A percentile compares a stretch with the other conserved stretches of the same genome.
Evolutionary conservation across 2,329 filamentous ascomycete species (phyloP).

Genomic region (Aspergillus ruber): DNA sequence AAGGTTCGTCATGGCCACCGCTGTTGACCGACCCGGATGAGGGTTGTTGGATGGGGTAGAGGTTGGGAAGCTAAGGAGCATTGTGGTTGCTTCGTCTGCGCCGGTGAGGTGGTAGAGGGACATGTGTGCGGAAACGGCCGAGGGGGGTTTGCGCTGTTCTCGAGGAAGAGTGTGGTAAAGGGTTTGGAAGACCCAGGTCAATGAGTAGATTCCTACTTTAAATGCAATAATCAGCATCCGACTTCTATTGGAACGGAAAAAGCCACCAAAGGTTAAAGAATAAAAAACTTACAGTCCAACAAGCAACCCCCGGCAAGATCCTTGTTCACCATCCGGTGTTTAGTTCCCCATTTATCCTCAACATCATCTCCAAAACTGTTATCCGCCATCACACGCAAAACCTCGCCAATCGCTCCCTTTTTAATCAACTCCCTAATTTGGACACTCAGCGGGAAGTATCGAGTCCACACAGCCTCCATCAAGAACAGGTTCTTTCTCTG

Average conservation of each 20-base stretch:
- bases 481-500: slow-evolving; percentile 66
- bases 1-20: slow-evolving; percentile 63
- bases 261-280: not conserved
- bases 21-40: slow-evolving; percentile 53
- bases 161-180: slow-evolving; percentile 71
- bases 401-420: slow-evolving; percentile 55
- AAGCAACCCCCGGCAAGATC: slow-evolving; percentile 77
- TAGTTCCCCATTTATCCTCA: slow-evolving; percentile 53
- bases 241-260: not conserved
- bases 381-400: slow-evolving; percentile 53
- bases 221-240: not conserved
- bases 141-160: slow-evolving; percentile 58
- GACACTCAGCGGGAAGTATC: slow-evolving; percentile 78
- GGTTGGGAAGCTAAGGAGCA: slow-evolving; percentile 69
- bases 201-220: slow-evolving; percentile 72
- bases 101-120: slow-evolving; percentile 66
- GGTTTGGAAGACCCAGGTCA: slow-evolving; percentile 88
- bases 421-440: slow-evolving; percentile 52
- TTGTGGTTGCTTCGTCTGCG: slow-evolving; percentile 70
- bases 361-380: slow-evolving; percentile 58
- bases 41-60: slow-evolving; percentile 37
- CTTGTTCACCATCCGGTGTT: slow-evolving; percentile 73
- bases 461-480: slow-evolving; percentile 86
- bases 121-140: slow-evolving; percentile 59
- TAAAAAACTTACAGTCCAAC: slow-evolving; percentile 53